Evolutionary conservation across 2,329 filamentous ascomycete genomes (phyloP).

Genomic region (Podosphaera leucotricha): DNA sequence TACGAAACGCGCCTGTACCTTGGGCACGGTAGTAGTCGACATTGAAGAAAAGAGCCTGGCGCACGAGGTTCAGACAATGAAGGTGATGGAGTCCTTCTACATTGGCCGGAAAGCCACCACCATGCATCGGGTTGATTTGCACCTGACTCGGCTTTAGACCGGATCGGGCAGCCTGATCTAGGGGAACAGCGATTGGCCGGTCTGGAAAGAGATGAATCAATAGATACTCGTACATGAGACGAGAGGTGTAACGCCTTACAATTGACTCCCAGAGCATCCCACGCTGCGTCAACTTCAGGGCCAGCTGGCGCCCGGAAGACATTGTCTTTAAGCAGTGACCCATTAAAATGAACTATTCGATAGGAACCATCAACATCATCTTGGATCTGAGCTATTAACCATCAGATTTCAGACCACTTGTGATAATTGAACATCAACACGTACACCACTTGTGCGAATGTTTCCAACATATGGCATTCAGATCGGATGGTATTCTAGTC

Average conservation of each 20-base stretch:
- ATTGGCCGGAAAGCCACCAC: conserved; percentile 26
- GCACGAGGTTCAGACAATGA: conserved; percentile 30
- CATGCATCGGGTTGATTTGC: conserved; percentile 25
- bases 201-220: conserved; percentile 12
- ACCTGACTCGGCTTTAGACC: conserved; percentile 25
- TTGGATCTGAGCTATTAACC: conserved; percentile 14
- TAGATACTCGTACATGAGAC: background rate
- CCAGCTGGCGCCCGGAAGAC: conserved; percentile 23
- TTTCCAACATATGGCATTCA: conserved; percentile 5
- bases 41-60: conserved; percentile 27
- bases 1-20: conserved; percentile 24
- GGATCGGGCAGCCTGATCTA: conserved; percentile 18
- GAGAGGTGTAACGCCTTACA: conserved; percentile 17
- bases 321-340: conserved; percentile 27
- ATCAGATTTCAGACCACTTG: conserved; percentile 1
- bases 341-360: conserved; percentile 23
- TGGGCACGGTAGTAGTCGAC: conserved; percentile 25
- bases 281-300: conserved; percentile 28
- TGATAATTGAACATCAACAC: background rate
- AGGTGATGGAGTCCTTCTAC: conserved; percentile 24
- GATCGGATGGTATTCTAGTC: conserved; percentile 2
- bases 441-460: conserved; percentile 11
- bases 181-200: conserved; percentile 19
- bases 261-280: conserved; percentile 24
- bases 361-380: conserved; percentile 22